Evolutionary conservation across 257 asterid species (phyloP).

Genomic region (Catharanthus roseus): DNA sequence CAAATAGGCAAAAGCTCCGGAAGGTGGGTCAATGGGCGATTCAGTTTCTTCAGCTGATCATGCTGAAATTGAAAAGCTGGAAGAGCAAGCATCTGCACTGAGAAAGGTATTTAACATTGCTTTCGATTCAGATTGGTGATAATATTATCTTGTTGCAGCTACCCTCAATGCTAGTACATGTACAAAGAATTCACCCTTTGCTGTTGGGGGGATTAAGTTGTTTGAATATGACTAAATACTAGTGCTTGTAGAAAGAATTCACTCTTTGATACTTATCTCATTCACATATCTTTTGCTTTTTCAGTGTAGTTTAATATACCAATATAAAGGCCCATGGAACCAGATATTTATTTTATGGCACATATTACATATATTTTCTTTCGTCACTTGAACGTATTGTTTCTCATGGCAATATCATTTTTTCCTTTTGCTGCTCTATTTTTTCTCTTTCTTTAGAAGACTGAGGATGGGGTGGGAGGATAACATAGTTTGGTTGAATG

Average conservation of each 20-base stretch:
- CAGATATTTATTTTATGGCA: too few species aligned
- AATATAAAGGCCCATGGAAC: too few species aligned
- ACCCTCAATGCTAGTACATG: neutral
- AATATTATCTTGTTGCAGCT: neutral
- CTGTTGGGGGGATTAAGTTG: too few species aligned
- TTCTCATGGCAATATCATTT: neutral
- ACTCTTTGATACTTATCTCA: too few species aligned
- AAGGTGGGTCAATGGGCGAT: slow-evolving; percentile 31
- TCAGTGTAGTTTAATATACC: too few species aligned
- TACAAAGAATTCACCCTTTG: too few species aligned
- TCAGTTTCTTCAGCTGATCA: slow-evolving; percentile 53
- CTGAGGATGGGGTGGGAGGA: neutral
- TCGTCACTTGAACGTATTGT: neutral
- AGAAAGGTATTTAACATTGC: slow-evolving; percentile 45
- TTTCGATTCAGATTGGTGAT: neutral
- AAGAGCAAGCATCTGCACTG: slow-evolving; percentile 54
- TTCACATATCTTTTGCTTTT: too few species aligned
- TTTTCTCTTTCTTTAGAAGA: neutral
- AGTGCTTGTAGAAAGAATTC: too few species aligned
- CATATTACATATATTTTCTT: neutral
- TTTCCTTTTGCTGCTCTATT: neutral
- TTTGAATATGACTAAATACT: too few species aligned
- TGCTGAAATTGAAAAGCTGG: slow-evolving; percentile 64
- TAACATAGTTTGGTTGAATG: too few species aligned
- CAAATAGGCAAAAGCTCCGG: slow-evolving; percentile 55